These are phyloP conservation scores for Dictyostelium firmibasis DNA, from an alignment of 78 protist species.

Conservation along the genomic window DNA sequence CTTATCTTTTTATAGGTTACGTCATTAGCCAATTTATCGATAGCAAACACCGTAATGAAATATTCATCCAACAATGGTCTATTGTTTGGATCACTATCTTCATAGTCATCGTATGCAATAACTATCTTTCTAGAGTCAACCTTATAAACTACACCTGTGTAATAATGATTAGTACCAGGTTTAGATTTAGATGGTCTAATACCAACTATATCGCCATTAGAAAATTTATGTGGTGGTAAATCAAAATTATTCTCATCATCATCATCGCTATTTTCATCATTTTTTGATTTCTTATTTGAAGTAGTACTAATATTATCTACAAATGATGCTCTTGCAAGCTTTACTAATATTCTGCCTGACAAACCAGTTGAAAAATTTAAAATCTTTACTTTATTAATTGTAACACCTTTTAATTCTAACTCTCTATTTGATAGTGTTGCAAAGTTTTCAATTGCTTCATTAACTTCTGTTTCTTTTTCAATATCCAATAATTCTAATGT, in stretches of 20 bases:
- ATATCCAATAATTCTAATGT: constrained; percentile 59
- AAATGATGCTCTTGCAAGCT: constrained; percentile 6
- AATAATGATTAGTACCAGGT: constrained; percentile 25
- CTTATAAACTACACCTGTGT: constrained; percentile 47
- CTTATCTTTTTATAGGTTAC: constrained; percentile 81
- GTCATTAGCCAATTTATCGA: constrained; percentile 81
- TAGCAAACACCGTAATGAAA: background rate
- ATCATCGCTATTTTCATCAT: background rate
- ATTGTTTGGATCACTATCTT: background rate
- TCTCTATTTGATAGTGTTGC: constrained; percentile 44
- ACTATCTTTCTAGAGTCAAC: constrained; percentile 35
- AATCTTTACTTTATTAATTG: constrained; percentile 47
- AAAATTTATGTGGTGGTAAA: constrained; percentile 37
- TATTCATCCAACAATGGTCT: background rate
- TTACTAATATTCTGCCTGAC: constrained; percentile 22
- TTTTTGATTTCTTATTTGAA: background rate
- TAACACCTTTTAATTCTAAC: constrained; percentile 52
- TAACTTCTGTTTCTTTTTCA: constrained; percentile 78
- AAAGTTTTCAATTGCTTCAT: constrained; percentile 29
- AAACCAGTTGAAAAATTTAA: constrained; percentile 50
- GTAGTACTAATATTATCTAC: background rate
- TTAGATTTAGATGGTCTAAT: constrained; percentile 46
- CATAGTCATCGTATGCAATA: constrained; percentile 47
- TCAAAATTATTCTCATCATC: background rate
- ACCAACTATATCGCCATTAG: constrained; percentile 75